These are phyloP conservation scores for Salix purpurea DNA, from an alignment of 345 rosid species.

Conservation along the genomic window DNA sequence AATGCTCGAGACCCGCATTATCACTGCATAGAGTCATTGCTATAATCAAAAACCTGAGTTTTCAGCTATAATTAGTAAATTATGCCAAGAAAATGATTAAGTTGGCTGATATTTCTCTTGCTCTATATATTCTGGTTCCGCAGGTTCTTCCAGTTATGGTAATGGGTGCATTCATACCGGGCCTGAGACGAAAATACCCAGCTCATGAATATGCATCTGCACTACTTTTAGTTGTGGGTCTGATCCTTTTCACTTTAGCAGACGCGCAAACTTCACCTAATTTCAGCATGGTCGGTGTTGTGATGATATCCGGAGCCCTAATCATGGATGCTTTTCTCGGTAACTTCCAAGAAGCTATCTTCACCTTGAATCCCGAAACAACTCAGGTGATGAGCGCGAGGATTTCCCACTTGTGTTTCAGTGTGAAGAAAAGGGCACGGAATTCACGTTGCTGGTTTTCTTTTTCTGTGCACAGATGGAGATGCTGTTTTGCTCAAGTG, in stretches of 20 bases:
- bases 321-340: constrained; percentile 80
- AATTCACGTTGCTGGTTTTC: neutral
- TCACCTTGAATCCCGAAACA: constrained; percentile 70
- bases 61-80: neutral
- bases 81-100: neutral
- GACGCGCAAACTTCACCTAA: constrained; percentile 87
- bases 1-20: neutral
- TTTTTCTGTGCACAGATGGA: constrained; percentile 51
- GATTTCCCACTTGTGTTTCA: neutral
- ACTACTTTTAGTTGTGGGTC: constrained; percentile 64
- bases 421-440: neutral
- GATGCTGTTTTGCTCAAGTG: constrained; percentile 86
- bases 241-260: constrained; percentile 85
- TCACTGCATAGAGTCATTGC: neutral
- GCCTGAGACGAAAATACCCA: constrained; percentile 77
- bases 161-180: constrained; percentile 92
- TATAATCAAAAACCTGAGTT: neutral
- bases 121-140: neutral
- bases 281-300: constrained; percentile 69
- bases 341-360: constrained; percentile 85
- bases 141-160: constrained; percentile 93
- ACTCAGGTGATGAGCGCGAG: constrained; percentile 50
- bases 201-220: constrained; percentile 75
- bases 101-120: too few relatives aligned
- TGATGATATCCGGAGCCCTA: constrained; percentile 84